A percentile compares a stretch with the other conserved stretches of the same genome.
phyloP scores from a whole-genome alignment of 768 basidiomycete genomes.

The Russula vinacea region DNA sequence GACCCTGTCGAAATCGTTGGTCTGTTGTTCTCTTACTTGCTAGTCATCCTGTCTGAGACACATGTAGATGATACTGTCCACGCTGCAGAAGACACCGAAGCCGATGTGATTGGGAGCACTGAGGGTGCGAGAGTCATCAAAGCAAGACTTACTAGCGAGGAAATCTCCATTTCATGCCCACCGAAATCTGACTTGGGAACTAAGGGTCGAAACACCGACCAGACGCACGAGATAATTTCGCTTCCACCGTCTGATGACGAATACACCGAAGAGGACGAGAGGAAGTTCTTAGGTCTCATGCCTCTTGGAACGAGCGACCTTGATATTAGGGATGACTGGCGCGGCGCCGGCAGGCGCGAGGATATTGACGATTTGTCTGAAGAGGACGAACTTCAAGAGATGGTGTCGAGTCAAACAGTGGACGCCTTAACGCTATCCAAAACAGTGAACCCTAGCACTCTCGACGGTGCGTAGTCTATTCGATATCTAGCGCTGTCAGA shows the following conservation, averaged over 20 bases:
- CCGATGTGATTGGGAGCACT: background rate
- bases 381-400: constrained; percentile 20
- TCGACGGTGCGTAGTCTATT: constrained; percentile 12
- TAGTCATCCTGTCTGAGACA: constrained; percentile 8
- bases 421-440: constrained; percentile 2
- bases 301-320: constrained; percentile 30
- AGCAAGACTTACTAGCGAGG: background rate
- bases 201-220: background rate
- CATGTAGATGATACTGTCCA: constrained; percentile 8
- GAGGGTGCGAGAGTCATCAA: background rate
- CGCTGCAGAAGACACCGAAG: background rate
- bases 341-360: background rate
- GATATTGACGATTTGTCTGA: constrained; percentile 7
- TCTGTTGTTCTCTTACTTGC: background rate
- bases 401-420: background rate
- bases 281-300: background rate
- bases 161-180: background rate
- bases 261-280: constrained; percentile 20
- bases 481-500: background rate
- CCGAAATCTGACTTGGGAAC: background rate
- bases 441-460: background rate
- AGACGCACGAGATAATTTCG: constrained; percentile 9
- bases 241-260: constrained; percentile 17
- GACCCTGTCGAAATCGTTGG: background rate
- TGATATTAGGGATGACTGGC: constrained; percentile 25